Percentiles rank a stretch among this genome's conserved stretches.
These are phyloP conservation scores for Hansenula sp. DNA, from an alignment of 1,139 yeast species.

Conservation along the genomic window DNA sequence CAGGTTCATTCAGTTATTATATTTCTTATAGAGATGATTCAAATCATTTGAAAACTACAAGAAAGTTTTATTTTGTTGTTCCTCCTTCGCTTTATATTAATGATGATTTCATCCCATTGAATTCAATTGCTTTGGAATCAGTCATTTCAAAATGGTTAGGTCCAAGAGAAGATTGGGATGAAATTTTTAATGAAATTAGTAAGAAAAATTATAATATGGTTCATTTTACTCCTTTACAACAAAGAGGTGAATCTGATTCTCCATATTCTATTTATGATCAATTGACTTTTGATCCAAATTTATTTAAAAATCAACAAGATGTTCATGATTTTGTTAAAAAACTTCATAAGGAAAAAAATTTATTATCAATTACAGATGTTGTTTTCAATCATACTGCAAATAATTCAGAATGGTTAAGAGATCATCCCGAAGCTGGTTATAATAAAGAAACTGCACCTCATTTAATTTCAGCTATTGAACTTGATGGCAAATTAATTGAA, in stretches of 20 bases:
- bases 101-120: slow-evolving; percentile 59
- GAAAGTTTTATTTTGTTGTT: slow-evolving; percentile 69
- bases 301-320: slow-evolving; percentile 50
- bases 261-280: slow-evolving; percentile 93
- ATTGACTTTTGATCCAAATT: slow-evolving; percentile 61
- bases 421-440: slow-evolving; percentile 90
- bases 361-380: slow-evolving; percentile 82
- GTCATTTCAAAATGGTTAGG: slow-evolving; percentile 94
- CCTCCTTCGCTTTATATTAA: slow-evolving; percentile 69
- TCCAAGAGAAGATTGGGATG: slow-evolving; percentile 57
- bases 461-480: slow-evolving; percentile 74
- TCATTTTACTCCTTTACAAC: slow-evolving; percentile 91
- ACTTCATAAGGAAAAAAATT: slow-evolving; percentile 51
- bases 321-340: slow-evolving; percentile 41
- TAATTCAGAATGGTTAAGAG: slow-evolving; percentile 79
- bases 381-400: slow-evolving; percentile 95
- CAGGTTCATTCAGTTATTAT: slow-evolving; percentile 79
- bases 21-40: slow-evolving; percentile 41
- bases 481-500: slow-evolving; percentile 63
- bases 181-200: slow-evolving; percentile 54
- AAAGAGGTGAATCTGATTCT: slow-evolving; percentile 83
- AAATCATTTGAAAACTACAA: slow-evolving; percentile 38
- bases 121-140: slow-evolving; percentile 80
- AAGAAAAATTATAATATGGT: slow-evolving; percentile 89
- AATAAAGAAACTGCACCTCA: slow-evolving; percentile 87